Evolutionary conservation across 768 basidiomycete species (phyloP), one percentile per base, ranked within the genome.

Genomic region (Hygrophorus russula): DNA sequence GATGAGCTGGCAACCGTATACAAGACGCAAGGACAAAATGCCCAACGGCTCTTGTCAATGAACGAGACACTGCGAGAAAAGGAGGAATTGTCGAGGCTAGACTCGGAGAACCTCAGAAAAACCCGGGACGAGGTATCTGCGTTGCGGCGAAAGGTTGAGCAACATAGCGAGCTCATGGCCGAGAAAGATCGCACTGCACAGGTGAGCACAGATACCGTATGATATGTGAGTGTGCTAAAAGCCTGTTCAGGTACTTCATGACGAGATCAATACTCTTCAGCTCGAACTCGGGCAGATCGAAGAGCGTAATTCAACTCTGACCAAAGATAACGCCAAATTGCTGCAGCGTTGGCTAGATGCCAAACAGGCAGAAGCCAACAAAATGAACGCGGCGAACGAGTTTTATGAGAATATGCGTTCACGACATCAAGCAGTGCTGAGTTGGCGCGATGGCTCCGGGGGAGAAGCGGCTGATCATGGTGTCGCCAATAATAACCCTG

Each of bases 321-420:
- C 78, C 39, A 84, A 82, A 53, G 94, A 99, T 60, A 99, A 99
- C 53, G 92, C 92, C 18, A 84, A 89, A 54, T 76, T 99, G 19
- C 71, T 98, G 1, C 91, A 96, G 59, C 82, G 94, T 13, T 99
- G 96, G 94, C 71, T 98, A 7, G 96, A 98, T 54, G 82, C 84
- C 50, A 96, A 96, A 64, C 90, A 96, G 58, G 66, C 71, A 10
- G 92, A 93, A 55, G 94, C 85, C 7, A 90, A 92, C 61, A 81
- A 80, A 63, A 87, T 99, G 86, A 97, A 98, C 63, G 86, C 87
- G 53, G 89, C 84, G 11, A 89, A 90, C 58, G 72, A 84, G 45
- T 87, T 88, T 59, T 91, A 91, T 54, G 87, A 91, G 59, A 80
- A 82, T 51, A 81, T 90, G 80, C 80, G 81, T 45, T 79, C 82